These are phyloP conservation scores for Colletotrichum sojae DNA, from an alignment of 2,329 filamentous ascomycete species.

Conservation along the genomic window DNA sequence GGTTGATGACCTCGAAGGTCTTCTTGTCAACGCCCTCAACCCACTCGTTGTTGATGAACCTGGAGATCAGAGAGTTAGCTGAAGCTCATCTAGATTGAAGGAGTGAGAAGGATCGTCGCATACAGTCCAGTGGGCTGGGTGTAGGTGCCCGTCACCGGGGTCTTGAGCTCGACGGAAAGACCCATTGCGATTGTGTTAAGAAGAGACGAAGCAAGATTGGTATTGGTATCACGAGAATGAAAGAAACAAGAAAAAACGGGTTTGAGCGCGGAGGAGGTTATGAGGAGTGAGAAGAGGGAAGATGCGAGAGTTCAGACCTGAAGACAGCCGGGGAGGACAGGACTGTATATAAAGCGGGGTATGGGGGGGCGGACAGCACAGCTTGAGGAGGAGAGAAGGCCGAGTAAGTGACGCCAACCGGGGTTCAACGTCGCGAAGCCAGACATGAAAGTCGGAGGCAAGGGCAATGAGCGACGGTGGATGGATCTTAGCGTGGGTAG, in stretches of 20 bases:
- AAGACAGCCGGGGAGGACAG: conserved; percentile 20
- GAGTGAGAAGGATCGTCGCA: conserved; percentile 47
- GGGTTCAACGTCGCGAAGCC: conserved; percentile 21
- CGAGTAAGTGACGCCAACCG: conserved; percentile 24
- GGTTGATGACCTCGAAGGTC: conserved; percentile 95
- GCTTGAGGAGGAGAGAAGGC: conserved; percentile 29
- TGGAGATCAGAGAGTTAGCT: conserved; percentile 50
- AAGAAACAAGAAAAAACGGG: conserved; percentile 13
- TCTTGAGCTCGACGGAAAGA: conserved; percentile 75
- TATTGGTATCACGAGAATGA: conserved; percentile 31
- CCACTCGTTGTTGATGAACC: conserved; percentile 95
- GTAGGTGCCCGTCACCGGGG: conserved; percentile 73
- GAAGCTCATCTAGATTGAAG: neutral
- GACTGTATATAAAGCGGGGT: conserved; percentile 42
- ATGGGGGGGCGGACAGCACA: conserved; percentile 21
- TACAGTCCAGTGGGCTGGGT: conserved; percentile 74
- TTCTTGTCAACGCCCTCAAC: conserved; percentile 87
- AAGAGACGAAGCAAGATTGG: conserved; percentile 28
- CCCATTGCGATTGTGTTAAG: conserved; percentile 51
- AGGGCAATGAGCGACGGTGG: conserved; percentile 6
- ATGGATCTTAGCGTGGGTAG: conserved; percentile 21
- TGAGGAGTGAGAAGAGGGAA: conserved; percentile 21
- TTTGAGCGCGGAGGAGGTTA: conserved; percentile 15
- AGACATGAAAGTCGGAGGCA: conserved; percentile 31
- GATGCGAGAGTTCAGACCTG: neutral